phyloP scores from a whole-genome alignment of 305 asterid species.

The Fraxinus angustifolia region DNA sequence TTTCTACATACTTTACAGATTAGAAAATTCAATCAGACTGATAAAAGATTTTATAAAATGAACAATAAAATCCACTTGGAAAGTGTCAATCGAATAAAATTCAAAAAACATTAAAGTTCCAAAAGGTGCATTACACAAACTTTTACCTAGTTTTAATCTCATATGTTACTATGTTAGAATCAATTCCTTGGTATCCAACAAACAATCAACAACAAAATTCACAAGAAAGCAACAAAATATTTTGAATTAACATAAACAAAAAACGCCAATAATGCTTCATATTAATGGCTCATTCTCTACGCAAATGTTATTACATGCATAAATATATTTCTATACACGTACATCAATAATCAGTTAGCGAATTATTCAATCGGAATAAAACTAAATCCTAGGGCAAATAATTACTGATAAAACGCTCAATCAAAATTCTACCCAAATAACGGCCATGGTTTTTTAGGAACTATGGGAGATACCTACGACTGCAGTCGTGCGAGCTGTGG shows the following conservation, averaged over 20 bases:
- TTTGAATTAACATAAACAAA: background rate
- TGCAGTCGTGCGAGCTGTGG: constrained; percentile 22
- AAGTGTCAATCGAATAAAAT: background rate
- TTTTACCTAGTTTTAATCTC: background rate
- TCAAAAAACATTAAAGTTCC: background rate
- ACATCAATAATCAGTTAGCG: background rate
- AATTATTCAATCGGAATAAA: background rate
- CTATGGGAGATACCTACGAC: constrained; percentile 27
- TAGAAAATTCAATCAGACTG: background rate
- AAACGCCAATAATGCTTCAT: background rate
- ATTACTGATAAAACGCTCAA: background rate
- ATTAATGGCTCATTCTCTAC: background rate
- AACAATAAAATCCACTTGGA: background rate
- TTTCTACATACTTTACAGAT: background rate
- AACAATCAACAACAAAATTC: background rate
- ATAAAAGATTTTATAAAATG: background rate
- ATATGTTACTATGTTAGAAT: background rate
- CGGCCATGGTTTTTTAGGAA: background rate
- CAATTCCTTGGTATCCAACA: background rate
- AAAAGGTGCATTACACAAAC: background rate
- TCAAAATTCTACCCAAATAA: background rate
- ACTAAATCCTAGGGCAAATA: background rate
- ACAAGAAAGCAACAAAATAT: background rate
- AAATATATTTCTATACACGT: background rate
- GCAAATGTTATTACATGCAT: background rate